Base-by-base conservation (phyloP, 768 basidiomycete species). In the Leccinum barrowsii region DNA sequence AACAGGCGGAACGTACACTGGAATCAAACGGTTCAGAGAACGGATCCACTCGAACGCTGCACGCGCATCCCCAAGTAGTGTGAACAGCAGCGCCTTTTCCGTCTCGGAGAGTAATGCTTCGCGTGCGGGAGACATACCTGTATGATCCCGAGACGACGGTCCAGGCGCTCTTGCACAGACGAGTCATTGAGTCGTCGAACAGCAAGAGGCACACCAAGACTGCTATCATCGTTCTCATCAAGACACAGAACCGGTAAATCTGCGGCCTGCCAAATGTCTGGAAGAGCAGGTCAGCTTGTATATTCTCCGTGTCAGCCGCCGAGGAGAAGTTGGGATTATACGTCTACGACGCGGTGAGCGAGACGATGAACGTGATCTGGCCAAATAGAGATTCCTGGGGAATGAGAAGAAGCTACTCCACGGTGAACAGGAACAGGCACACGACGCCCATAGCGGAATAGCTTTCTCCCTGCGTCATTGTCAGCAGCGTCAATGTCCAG, bases 1-100 rank as follows among this genome's bases (percentile, higher is more conserved):
- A 21, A 13, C 51, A 22, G 59, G 57, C 26, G 51, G 11, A 22
- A 11, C 2, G 66, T 76, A 96, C 90, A 92, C 90, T 67, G 94
- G 95, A 58, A 98, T 88, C 56, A 98, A 80, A 19, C 92, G 85
- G 68, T 96, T 98, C 48, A 95, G 77, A 1, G 62, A 87, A 76
- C 21, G 91, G 88, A 54, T 93, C 86, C 35, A 4, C 24, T 64
- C 49, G 22, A 66, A 70, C 5, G 69, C 65, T 6, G 56, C 52
- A 4, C 51, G 55, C 17, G 67, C 70, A 37, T 71, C 70, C 15
- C 48, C 61, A 17, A 71, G 60, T 5, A 70, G 52, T 13, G 61
- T 67, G 30, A 35, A 42, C 21, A 70, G 24, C 19, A 67, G 49
- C 11, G 35, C 49, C 13, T 30, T 35, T 24, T 70, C 63, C 13